A percentile compares a stretch with the other conserved stretches of the same genome.
phyloP scores from a whole-genome alignment of 73 alveolate genomes.

The Blepharisma stoltei region DNA sequence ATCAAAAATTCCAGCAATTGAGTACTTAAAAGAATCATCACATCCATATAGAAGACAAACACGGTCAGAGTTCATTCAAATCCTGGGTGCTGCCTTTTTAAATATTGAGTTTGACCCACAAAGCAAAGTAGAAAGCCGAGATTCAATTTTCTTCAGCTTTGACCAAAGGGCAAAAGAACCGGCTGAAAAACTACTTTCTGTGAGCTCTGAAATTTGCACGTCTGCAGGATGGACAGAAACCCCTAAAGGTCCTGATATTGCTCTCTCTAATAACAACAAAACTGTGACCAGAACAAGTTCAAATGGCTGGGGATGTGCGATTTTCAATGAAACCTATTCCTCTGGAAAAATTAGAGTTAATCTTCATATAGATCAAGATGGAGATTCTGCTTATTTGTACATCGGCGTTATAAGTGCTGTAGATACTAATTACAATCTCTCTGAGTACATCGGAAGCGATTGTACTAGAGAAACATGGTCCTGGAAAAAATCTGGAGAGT shows the following conservation, averaged over 20 bases:
- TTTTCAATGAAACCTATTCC: background rate
- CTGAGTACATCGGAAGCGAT: background rate
- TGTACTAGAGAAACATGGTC: background rate
- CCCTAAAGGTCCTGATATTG: constrained; percentile 31
- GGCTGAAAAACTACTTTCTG: background rate
- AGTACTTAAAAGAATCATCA: background rate
- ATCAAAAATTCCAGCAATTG: background rate
- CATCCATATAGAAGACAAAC: constrained; percentile 8
- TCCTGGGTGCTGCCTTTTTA: constrained; percentile 22
- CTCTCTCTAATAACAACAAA: background rate
- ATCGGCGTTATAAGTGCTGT: background rate
- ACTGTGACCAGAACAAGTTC: constrained; percentile 28
- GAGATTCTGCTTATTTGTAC: constrained; percentile 23
- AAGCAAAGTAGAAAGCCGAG: constrained; percentile 5
- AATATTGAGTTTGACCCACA: background rate
- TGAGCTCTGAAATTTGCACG: too few species aligned
- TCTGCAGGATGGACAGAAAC: constrained; percentile 2
- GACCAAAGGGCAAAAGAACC: background rate
- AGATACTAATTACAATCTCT: background rate
- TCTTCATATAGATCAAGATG: background rate
- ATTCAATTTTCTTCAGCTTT: background rate
- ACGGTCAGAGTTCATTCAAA: background rate
- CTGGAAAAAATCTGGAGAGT: constrained; percentile 30
- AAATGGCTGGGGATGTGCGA: constrained; percentile 13
- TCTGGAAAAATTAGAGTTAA: background rate